Evolutionary conservation across 768 basidiomycete species (phyloP).

Genomic region (Auricularia sp.): DNA sequence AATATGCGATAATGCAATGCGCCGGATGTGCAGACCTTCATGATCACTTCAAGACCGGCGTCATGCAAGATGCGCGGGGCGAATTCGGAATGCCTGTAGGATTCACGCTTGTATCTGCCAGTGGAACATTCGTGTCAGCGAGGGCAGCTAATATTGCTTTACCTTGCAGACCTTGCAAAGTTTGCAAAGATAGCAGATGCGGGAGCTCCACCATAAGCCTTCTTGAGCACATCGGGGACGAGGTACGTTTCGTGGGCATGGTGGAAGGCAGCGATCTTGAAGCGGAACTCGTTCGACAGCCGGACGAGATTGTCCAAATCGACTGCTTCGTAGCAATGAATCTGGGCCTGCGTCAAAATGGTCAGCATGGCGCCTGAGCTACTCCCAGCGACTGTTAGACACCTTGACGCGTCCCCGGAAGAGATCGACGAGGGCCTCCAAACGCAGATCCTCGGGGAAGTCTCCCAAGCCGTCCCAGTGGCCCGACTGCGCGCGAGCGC

Average conservation of each 20-base stretch:
- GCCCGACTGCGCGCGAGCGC: slow-evolving; percentile 11
- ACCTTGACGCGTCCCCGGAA: slow-evolving; percentile 28
- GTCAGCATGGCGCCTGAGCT: slow-evolving; percentile 21
- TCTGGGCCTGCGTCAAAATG: slow-evolving; percentile 23
- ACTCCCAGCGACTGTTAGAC: slow-evolving; percentile 35
- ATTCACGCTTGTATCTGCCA: slow-evolving; percentile 25
- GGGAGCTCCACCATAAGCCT: slow-evolving; percentile 27
- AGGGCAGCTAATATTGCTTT: neutral
- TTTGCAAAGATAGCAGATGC: slow-evolving; percentile 32
- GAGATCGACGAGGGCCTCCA: slow-evolving; percentile 19
- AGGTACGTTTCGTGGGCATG: slow-evolving; percentile 34
- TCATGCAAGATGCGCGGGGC: slow-evolving; percentile 30
- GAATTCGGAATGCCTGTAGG: slow-evolving; percentile 29
- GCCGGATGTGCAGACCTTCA: slow-evolving; percentile 16
- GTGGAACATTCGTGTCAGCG: slow-evolving; percentile 6
- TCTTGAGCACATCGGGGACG: slow-evolving; percentile 30
- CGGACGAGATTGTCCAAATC: slow-evolving; percentile 21
- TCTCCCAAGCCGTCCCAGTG: slow-evolving; percentile 14
- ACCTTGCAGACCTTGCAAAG: slow-evolving; percentile 13
- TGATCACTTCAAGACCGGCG: slow-evolving; percentile 22
- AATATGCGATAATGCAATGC: no score
- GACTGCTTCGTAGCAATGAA: slow-evolving; percentile 28
- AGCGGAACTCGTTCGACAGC: slow-evolving; percentile 32
- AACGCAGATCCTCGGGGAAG: slow-evolving; percentile 27
- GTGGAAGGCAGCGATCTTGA: slow-evolving; percentile 23